Evolutionary conservation across 768 basidiomycete species (phyloP), one percentile per base, ranked within the genome.

Genomic region (Leccinum boreale): DNA sequence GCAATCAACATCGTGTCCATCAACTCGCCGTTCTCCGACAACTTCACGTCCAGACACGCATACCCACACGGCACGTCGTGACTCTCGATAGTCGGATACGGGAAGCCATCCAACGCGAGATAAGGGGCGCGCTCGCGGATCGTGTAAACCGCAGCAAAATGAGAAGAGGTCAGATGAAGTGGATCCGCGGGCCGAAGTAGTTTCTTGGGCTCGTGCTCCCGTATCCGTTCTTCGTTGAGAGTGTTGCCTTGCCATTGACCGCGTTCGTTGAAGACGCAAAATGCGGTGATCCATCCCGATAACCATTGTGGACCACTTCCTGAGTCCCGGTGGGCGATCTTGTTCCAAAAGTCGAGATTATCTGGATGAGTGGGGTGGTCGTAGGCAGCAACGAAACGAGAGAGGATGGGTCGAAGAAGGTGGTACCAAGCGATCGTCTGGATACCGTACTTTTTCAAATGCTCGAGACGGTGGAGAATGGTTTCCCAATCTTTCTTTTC

Each of bases 221-320:
- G 61, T 8, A 65, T 57, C 4, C 71, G 71, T 1, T 71, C 67
- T 36, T 69, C 64, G 36, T 65, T 73, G 53, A 73, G 64, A 23
- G 48, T 52, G 57, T 69, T 62, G 24, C 72, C 74, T 29, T 67
- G 63, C 70, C 75, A 75, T 45, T 63, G 47, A 12, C 75, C 73
- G 2, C 61, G 64, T n/a, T 64, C 62, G 52, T 69, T 61, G 68
- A 62, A 72, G 44, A 68, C 70, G 46, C 73, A 73, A 51, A 78
- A 78, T 17, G 73, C 72, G 21, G 69, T 72, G 52, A 77, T 73
- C 77, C 76, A 77, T 0, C 76, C 78, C 3, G 72, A 71, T n/a
- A 79, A 54, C 59, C 59, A 73, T 11, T 63, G 59, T 2, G 68
- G 62, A 2, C 73, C 74, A n/a, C 68, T 70, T 11, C 63, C 70